Percentiles rank a stretch among this genome's conserved stretches.
phyloP scores from a whole-genome alignment of 2,329 filamentous ascomycete species.

The Verticillium albo-atrum region DNA sequence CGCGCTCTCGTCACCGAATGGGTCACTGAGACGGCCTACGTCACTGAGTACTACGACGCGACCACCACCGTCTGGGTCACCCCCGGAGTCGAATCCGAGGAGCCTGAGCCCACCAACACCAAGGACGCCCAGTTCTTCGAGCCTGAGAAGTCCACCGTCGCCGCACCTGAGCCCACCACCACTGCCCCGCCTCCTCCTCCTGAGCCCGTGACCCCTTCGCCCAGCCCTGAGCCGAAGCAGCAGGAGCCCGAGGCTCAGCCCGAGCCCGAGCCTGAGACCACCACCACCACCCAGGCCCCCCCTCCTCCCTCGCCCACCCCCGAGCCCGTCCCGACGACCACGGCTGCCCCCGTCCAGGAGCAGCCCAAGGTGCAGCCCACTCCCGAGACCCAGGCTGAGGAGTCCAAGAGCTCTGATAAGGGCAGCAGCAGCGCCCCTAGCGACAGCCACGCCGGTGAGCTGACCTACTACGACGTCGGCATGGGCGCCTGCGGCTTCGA shows the following conservation, averaged over 20 bases:
- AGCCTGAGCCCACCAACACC: constrained; percentile 16
- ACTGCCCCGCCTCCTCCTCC: constrained; percentile 18
- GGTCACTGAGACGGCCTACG: constrained; percentile 42
- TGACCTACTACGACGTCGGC: constrained; percentile 71
- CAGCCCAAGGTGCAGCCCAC: not conserved
- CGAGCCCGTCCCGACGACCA: constrained; percentile 5
- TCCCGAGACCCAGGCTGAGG: not conserved
- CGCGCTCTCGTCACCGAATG: constrained; percentile 43
- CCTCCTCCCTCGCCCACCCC: constrained; percentile 6
- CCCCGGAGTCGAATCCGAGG: constrained; percentile 22
- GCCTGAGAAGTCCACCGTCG: constrained; percentile 11
- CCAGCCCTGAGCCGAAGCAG: constrained; percentile 7
- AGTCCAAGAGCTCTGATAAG: not conserved
- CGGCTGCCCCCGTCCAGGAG: constrained; percentile 6
- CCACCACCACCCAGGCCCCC: constrained; percentile 6
- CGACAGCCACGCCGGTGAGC: constrained; percentile 50
- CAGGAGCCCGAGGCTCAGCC: constrained; percentile 12
- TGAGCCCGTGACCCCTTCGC: constrained; percentile 7
- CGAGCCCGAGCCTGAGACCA: constrained; percentile 9
- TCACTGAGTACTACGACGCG: constrained; percentile 44
- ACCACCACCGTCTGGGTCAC: constrained; percentile 41
- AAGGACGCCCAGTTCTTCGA: constrained; percentile 25
- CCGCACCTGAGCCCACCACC: constrained; percentile 5
- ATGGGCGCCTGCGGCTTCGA: constrained; percentile 64
- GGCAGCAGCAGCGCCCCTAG: constrained; percentile 10